phyloP scores from a whole-genome alignment of 441 rosid genomes.

The Eruca vesicaria region DNA sequence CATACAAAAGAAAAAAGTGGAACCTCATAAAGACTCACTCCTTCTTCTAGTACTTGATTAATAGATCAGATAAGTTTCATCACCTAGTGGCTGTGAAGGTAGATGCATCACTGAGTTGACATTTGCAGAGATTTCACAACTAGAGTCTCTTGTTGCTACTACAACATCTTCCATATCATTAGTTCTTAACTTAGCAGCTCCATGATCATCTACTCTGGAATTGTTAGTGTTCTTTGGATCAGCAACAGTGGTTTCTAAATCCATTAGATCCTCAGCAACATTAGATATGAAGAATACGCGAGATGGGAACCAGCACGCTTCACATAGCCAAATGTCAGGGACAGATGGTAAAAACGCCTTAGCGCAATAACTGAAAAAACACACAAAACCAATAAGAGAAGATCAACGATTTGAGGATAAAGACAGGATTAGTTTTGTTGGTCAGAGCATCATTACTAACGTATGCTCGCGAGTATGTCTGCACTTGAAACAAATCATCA shows the following conservation, averaged over 20 bases:
- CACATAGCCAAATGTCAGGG: conserved; percentile 45
- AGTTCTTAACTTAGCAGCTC: neutral
- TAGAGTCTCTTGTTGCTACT: neutral
- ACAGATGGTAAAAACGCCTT: neutral
- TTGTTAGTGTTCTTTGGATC: neutral
- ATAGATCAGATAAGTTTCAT: neutral
- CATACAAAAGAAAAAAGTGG: neutral
- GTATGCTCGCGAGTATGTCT: conserved; percentile 30
- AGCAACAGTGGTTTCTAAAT: neutral
- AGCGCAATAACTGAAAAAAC: conserved; percentile 47
- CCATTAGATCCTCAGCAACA: neutral
- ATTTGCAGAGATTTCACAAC: neutral
- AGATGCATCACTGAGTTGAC: neutral
- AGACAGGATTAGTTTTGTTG: neutral
- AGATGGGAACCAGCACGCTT: conserved; percentile 30
- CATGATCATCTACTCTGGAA: neutral
- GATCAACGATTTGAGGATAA: neutral
- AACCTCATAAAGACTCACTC: conserved; percentile 1
- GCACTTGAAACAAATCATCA: conserved; percentile 31
- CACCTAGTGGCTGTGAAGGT: conserved; percentile 6
- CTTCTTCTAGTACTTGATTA: neutral
- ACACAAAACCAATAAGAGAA: neutral
- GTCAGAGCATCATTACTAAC: conserved; percentile 25
- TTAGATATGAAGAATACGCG: neutral
- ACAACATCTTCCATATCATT: neutral